Base-by-base conservation (phyloP, 805 yeast genomes). In the Nakazawaea anatomiae region DNA sequence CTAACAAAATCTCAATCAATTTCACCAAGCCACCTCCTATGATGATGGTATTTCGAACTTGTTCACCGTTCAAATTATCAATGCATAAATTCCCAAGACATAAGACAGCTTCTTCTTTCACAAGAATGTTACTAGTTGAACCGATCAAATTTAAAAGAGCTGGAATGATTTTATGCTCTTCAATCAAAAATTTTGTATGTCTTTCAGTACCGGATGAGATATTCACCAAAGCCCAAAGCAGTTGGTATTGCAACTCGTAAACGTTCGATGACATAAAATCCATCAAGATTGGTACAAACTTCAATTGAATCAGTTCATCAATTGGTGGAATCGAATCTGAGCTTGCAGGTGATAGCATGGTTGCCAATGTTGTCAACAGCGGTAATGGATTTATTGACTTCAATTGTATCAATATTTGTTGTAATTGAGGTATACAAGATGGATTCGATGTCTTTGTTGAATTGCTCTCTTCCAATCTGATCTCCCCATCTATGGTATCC, bases 1-100 rank as follows among this genome's bases (percentile, higher is more conserved):
- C 18, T n/a, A 46, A 28, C 39, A 51, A 46, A 4, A 51, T 51
- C 14, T 51, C 53, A 36, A 51, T 43, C 27, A 51, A 29, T 32
- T 51, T 51, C 27, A 51, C 53, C 36, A 51, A 39, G 8, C 53
- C 53, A 31, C 53, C 53, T 8, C 53, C 49, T 6, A 51, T 46
- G 11, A 51, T 51, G 29, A 51, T 51, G 14, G 40, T 45, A 34
- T 51, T 51, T 10, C 53, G 47, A 18, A 51, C 53, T 43, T 46
- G 50, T 31, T 51, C 53, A 7, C 47, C 53, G 18, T 51, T 51
- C 38, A 51, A 46, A 28, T 51, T 51, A 43, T 51, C 53, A 32
- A 51, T 46, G 29, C 53, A 51, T n/a, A 51, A 35, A 32, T 51
- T 51, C 2, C 53, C 53, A 4, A 51, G 34, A 46, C 53, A 51